Evolutionary conservation across 2,329 filamentous ascomycete species (phyloP).

Genomic region (Curvularia lunata): DNA sequence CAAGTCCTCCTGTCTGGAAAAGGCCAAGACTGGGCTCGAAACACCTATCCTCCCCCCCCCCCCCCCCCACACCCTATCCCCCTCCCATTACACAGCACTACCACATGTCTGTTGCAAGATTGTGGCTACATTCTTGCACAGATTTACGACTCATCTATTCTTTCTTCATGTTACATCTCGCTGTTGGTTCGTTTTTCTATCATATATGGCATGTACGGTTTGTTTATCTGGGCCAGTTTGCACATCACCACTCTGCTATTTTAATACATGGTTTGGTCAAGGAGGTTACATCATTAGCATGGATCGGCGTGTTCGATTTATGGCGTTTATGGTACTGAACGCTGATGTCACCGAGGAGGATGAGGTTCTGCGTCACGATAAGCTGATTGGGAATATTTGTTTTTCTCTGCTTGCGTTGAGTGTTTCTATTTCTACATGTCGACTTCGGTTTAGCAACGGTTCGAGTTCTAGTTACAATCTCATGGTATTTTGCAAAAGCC

Average conservation of each 20-base stretch:
- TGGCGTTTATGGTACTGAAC: slow-evolving; percentile 15
- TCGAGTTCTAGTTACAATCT: slow-evolving; percentile 10
- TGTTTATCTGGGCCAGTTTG: slow-evolving; percentile 15
- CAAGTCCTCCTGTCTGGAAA: slow-evolving; percentile 14
- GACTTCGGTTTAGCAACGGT: not conserved
- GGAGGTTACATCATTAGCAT: slow-evolving; percentile 11
- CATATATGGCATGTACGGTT: slow-evolving; percentile 14
- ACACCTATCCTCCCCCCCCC: not conserved
- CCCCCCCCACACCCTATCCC: not conserved
- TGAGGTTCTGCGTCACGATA: slow-evolving; percentile 5
- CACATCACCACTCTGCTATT: slow-evolving; percentile 20
- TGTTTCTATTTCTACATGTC: not conserved
- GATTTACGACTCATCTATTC: not conserved
- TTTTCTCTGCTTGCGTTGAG: slow-evolving; percentile 1
- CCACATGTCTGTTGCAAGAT: not conserved
- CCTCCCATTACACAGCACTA: not conserved
- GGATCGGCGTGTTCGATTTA: slow-evolving; percentile 16
- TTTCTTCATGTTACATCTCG: not conserved
- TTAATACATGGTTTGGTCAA: slow-evolving; percentile 14
- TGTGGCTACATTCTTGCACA: not conserved
- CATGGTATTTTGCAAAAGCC: not conserved
- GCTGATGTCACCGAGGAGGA: slow-evolving; percentile 7
- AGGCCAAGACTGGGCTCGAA: not conserved
- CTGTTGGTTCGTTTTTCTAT: slow-evolving; percentile 5
- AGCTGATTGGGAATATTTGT: not conserved